Base-by-base conservation (phyloP, 2,329 filamentous ascomycete genomes). In the Cercospora sojina region DNA sequence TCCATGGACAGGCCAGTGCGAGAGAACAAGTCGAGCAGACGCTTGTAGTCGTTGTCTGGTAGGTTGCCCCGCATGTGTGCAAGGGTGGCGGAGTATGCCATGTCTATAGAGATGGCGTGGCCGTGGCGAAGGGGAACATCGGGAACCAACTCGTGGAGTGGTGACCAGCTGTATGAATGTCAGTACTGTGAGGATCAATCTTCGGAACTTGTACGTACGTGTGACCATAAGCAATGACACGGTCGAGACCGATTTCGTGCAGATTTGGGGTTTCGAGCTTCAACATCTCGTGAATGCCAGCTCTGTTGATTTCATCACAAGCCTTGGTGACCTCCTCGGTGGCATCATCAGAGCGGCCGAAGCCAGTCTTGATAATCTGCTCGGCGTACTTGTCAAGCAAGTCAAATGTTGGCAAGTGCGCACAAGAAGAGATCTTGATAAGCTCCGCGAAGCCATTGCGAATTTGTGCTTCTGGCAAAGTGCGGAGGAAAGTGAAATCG, bases 341-440 rank as follows among this genome's bases (percentile, higher is more conserved):
- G 5, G 86, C 83, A 59, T 83, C 83, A 66, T 89, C 85, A 8
- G 82, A 79, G 38, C 88, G 85, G 5, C 88, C 89, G 70, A 91
- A 91, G 3, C 84, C 86, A 3, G 86, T 86, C 20, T 81, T 77
- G 71, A 91, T 91, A 20, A 91, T 77, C 72, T 88, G 80, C 81
- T 91, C 89, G 73, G 88, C 91, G 78, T 87, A 88, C 73, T 87
- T 84, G 77, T 91, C 88, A 6, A 91, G 82, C 53, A 91, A 77
- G 67, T 91, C 82, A 73, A 90, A 91, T 0, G 89, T 90, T 18
- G 83, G 79, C 23, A 86, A 79, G 74, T 91, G 87, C 13, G 88
- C 87, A 74, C 89, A 91, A 1, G 87, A 89, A 0, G 88, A 90
- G 70, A 91, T 91, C 80, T 91, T 91, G 81, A 91, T 91, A 70